These are phyloP conservation scores for Camellia sinensis DNA, from an alignment of 148 eudicot genomes.

Conservation along the genomic window DNA sequence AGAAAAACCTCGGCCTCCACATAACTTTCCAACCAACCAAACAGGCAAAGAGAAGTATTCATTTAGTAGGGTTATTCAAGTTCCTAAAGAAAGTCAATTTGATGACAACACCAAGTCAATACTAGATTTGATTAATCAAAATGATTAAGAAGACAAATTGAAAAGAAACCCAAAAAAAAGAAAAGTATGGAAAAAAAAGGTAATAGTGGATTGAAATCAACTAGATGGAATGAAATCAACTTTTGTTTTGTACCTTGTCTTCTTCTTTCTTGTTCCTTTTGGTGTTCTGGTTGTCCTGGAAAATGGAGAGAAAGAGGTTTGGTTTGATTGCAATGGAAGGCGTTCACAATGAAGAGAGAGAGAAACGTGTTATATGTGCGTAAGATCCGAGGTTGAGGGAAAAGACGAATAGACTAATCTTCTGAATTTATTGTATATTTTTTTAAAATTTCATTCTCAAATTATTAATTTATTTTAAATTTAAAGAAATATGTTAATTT, in stretches of 20 bases:
- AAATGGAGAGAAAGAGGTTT: neutral
- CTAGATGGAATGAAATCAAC: neutral
- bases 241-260: neutral
- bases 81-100: neutral
- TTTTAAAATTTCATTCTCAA: too few relatives aligned
- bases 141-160: neutral
- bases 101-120: neutral
- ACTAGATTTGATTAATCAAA: neutral
- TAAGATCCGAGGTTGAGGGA: too few relatives aligned
- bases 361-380: too few relatives aligned
- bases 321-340: neutral
- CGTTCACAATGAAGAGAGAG: neutral
- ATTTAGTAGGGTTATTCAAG: neutral
- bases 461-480: too few relatives aligned
- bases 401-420: too few relatives aligned
- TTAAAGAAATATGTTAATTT: too few relatives aligned
- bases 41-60: slow-evolving; percentile 17
- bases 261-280: neutral
- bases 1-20: neutral
- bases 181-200: neutral
- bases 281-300: neutral
- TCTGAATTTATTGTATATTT: too few relatives aligned
- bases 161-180: neutral
- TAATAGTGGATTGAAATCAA: neutral
- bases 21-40: slow-evolving; percentile 16